Conservation (phyloP, 176 grass and related monocot species). For the Cocos nucifera region DNA sequence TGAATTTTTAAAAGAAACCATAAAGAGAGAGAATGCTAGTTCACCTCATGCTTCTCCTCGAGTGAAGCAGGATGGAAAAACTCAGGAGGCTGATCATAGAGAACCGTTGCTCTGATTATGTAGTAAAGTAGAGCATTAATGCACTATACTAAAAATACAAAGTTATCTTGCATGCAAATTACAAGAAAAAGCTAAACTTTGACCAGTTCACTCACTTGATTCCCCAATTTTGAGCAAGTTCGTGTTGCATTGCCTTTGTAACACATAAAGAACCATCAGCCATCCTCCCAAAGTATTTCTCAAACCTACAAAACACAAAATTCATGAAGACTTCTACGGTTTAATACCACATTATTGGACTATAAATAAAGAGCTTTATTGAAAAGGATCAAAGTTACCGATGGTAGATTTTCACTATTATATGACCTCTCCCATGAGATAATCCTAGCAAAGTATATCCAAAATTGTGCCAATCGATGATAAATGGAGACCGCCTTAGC, state of each 20-base stretch:
- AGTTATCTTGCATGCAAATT: neutral
- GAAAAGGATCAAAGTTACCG: slow-evolving; percentile 39
- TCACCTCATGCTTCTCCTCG: slow-evolving; percentile 76
- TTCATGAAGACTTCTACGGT: neutral
- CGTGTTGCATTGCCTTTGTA: slow-evolving; percentile 94
- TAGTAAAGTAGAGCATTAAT: too few species aligned
- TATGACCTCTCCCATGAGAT: slow-evolving; percentile 77
- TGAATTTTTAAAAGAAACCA: slow-evolving; percentile 5
- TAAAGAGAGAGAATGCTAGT: slow-evolving; percentile 6
- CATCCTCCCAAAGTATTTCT: slow-evolving; percentile 78
- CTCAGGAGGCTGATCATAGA: slow-evolving; percentile 95
- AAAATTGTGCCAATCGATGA: slow-evolving; percentile 98
- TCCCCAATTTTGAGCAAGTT: slow-evolving; percentile 97
- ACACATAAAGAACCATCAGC: slow-evolving; percentile 83
- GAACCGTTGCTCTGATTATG: slow-evolving; percentile 62
- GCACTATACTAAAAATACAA: too few species aligned
- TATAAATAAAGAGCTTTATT: neutral
- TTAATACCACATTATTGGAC: too few species aligned
- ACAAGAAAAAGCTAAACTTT: slow-evolving; percentile 6
- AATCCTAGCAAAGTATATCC: slow-evolving; percentile 88
- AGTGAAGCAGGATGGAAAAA: slow-evolving; percentile 86
- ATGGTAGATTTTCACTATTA: slow-evolving; percentile 81
- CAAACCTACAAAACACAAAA: slow-evolving; percentile 54
- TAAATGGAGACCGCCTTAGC: slow-evolving; percentile 73
- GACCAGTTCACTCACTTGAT: slow-evolving; percentile 52